Evolutionary conservation across 805 yeast genomes (phyloP), one percentile per base, ranked within the genome.

Genomic region (Scheffersomyces ergatensis): DNA sequence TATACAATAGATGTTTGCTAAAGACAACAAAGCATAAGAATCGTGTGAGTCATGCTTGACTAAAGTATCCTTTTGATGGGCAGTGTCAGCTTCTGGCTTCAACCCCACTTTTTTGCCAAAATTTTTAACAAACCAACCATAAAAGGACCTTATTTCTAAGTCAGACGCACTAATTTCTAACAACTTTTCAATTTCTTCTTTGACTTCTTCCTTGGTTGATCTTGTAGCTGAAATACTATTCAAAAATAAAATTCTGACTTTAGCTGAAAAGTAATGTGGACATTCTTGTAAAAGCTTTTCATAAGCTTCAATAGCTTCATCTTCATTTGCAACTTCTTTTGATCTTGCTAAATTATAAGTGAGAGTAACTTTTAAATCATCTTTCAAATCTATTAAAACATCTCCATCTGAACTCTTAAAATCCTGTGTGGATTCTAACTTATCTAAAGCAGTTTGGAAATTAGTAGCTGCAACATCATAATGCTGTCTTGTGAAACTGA

Each of bases 1-100:
- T 1, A 78, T 62, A 51, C 88, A 77, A 59, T 92, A 93, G 37
- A 92, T 75, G 57, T 92, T 93, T 8, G 95, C 99, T 55, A 93
- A 70, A 1, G 97, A 89, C 15, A 89, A 78, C 47, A 93, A 74
- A 0, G 99, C 93, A 62, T 90, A 92, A 30, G 82, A 65, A 64
- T 93, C 99, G 62, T 89, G 97, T 1, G 89, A 83, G 57, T 89
- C 89, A 56, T 77, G 80, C 44, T 84, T 81, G 25, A 83, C 84
- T 49, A 93, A 73, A 0, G 99, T 89, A 35, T 84, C 86, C 60
- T 88, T 88, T 57, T 88, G 90, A 56, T 86, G 95, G 12, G 76
- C 69, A 46, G 87, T 82, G 60, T 89, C 97, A 26, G 77, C 58
- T 47, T 78, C 83, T 6, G 74, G 66, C 45, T 72, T 62, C 38